Evolutionary conservation across 169 alveolate species (phyloP).

Genomic region (Toxoplasma gondii): DNA sequence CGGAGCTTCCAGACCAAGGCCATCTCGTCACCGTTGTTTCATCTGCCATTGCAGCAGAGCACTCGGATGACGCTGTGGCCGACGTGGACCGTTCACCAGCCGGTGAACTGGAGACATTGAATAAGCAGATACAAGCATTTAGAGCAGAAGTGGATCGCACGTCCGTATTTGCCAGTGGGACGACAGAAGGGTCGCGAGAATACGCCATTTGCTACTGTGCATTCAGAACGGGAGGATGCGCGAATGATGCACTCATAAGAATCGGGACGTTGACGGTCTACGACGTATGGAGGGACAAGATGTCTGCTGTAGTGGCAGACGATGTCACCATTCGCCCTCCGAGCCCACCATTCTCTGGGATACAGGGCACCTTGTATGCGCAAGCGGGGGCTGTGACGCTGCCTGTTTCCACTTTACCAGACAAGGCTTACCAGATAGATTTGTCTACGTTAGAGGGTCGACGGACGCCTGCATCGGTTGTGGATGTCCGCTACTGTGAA

Average conservation of each 20-base stretch:
- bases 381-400: background rate
- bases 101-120: background rate
- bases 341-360: background rate
- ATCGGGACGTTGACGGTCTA: conserved; percentile 41
- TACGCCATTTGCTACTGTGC: conserved; percentile 56
- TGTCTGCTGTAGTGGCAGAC: background rate
- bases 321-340: background rate
- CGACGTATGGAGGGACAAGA: background rate
- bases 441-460: background rate
- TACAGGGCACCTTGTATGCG: background rate
- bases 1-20: background rate
- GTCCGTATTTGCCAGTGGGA: background rate
- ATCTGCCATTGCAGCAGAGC: no score
- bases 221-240: conserved; percentile 20
- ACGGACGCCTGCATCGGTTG: background rate
- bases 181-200: background rate
- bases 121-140: background rate
- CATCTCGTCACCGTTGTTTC: background rate
- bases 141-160: conserved; percentile 19
- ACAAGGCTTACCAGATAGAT: background rate
- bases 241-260: conserved; percentile 38
- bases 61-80: no score
- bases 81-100: background rate
- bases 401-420: background rate
- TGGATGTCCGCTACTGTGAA: background rate